phyloP scores from a whole-genome alignment of 2,329 filamentous ascomycete genomes.

The Dactylonectria macrodidyma region DNA sequence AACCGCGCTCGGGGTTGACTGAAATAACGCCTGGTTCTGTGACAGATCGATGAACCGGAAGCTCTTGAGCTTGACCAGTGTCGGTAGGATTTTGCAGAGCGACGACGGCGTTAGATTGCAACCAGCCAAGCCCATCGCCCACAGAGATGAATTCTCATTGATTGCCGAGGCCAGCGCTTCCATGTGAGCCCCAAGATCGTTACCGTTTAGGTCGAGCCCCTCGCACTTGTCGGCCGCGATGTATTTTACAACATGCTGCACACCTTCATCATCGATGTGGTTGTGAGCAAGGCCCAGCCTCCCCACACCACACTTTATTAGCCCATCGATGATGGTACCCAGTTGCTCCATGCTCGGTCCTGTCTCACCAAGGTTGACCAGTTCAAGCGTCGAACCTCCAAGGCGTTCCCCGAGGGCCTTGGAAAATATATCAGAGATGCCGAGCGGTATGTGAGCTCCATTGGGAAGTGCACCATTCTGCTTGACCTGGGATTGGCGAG shows the following conservation, averaged over 20 bases:
- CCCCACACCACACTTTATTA: slow-evolving; percentile 82
- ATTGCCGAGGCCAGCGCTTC: slow-evolving; percentile 68
- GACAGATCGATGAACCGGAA: slow-evolving; percentile 94
- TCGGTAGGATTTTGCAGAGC: slow-evolving; percentile 82
- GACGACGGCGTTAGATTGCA: slow-evolving; percentile 84
- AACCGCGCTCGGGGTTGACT: slow-evolving; percentile 80
- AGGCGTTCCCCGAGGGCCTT: slow-evolving; percentile 84
- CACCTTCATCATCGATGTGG: slow-evolving; percentile 78
- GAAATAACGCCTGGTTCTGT: slow-evolving; percentile 88
- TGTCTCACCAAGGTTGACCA: slow-evolving; percentile 88
- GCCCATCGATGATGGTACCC: slow-evolving; percentile 83
- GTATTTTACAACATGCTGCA: slow-evolving; percentile 84
- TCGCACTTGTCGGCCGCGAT: slow-evolving; percentile 84
- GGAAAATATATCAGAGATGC: slow-evolving; percentile 74
- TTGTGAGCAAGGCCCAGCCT: slow-evolving; percentile 90
- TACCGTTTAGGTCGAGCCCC: slow-evolving; percentile 90
- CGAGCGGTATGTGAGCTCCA: slow-evolving; percentile 52
- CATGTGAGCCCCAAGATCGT: slow-evolving; percentile 75
- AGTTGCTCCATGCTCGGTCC: slow-evolving; percentile 80
- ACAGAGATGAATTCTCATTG: slow-evolving; percentile 72
- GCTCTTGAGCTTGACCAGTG: slow-evolving; percentile 76
- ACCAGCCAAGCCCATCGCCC: slow-evolving; percentile 88
- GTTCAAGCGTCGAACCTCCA: slow-evolving; percentile 82
- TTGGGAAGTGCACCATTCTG: slow-evolving; percentile 51
- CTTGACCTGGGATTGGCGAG: slow-evolving; percentile 57